Percentiles rank a stretch among this genome's conserved stretches.
These are phyloP conservation scores for Ehretia macrophylla DNA, from an alignment of 257 asterid genomes.

Conservation along the genomic window DNA sequence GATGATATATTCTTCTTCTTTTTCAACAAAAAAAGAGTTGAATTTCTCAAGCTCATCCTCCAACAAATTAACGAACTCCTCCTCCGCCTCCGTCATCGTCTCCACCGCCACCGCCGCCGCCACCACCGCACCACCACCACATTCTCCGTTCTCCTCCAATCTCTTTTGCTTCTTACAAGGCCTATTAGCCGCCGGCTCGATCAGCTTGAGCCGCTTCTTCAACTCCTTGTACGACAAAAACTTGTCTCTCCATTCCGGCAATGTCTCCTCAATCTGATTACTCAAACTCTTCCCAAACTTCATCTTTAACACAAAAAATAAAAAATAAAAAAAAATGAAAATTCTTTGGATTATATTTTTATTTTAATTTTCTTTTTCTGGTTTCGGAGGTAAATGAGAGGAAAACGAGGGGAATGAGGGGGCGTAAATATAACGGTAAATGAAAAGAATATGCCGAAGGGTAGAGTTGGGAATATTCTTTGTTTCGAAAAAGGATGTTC, in stretches of 20 bases:
- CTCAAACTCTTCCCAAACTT: conserved; percentile 90
- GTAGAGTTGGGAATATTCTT: conserved; percentile 65
- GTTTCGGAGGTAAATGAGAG: conserved; percentile 10
- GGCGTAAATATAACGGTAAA: conserved; percentile 16
- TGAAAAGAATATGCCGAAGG: conserved; percentile 45
- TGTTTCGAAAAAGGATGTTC: no score
- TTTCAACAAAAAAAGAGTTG: conserved; percentile 76
- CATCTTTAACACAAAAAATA: conserved; percentile 26
- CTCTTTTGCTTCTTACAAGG: conserved; percentile 45
- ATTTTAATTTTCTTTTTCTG: background rate
- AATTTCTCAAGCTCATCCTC: conserved; percentile 95
- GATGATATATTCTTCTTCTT: conserved; percentile 86
- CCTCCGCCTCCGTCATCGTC: conserved; percentile 67
- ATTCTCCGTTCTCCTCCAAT: conserved; percentile 11
- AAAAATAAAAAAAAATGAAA: background rate
- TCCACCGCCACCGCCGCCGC: conserved; percentile 15
- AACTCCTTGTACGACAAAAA: conserved; percentile 85
- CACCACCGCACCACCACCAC: no score
- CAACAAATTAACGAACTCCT: conserved; percentile 58
- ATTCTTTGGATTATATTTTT: background rate
- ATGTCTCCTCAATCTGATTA: conserved; percentile 84
- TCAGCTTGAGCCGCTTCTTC: conserved; percentile 68
- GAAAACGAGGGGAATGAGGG: background rate
- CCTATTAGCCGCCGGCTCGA: conserved; percentile 45
- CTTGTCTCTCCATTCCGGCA: conserved; percentile 97